Evolutionary conservation across 352 stramenopile species (phyloP).

Genomic region (Globisporangium radiosum): DNA sequence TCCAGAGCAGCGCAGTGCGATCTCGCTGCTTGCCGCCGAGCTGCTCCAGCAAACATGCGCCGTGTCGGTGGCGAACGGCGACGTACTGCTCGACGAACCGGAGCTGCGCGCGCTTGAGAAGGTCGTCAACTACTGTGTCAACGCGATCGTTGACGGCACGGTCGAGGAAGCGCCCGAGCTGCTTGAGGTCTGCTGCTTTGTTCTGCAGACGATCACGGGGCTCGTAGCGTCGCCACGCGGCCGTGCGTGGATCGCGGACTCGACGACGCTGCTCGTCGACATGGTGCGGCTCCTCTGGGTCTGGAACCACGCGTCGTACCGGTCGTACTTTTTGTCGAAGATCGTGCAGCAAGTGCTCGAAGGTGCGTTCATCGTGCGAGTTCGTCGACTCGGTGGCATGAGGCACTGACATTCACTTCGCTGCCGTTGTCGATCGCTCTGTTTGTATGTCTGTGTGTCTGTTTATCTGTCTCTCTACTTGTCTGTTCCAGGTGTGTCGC

Average conservation of each 20-base stretch:
- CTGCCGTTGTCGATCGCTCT: not conserved
- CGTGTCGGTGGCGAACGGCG: conserved; percentile 45
- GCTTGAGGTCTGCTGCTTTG: conserved; percentile 45
- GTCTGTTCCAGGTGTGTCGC: conserved; percentile 29
- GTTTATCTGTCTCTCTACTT: not conserved
- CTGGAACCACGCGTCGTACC: conserved; percentile 46
- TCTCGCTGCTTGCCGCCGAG: conserved; percentile 56
- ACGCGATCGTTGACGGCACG: conserved; percentile 37
- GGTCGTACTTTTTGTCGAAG: conserved; percentile 52
- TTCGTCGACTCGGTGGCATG: not conserved
- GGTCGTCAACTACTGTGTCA: conserved; percentile 64
- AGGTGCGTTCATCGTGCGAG: conserved; percentile 25
- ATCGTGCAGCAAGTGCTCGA: conserved; percentile 70
- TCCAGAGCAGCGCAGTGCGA: conserved; percentile 35
- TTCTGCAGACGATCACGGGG: conserved; percentile 68
- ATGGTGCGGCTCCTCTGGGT: conserved; percentile 70
- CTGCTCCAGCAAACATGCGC: conserved; percentile 65
- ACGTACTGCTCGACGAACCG: conserved; percentile 45
- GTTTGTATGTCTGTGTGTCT: not conserved
- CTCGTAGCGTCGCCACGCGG: conserved; percentile 48
- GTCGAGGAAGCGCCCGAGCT: conserved; percentile 24
- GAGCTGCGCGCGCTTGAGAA: conserved; percentile 48
- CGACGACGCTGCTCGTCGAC: conserved; percentile 58
- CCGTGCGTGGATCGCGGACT: conserved; percentile 53
- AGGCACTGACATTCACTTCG: not conserved